Percentiles rank a stretch among this genome's conserved stretches.
Evolutionary conservation across 2,329 filamentous ascomycete species (phyloP).

Genomic region (Mycocentrospora acerina): DNA sequence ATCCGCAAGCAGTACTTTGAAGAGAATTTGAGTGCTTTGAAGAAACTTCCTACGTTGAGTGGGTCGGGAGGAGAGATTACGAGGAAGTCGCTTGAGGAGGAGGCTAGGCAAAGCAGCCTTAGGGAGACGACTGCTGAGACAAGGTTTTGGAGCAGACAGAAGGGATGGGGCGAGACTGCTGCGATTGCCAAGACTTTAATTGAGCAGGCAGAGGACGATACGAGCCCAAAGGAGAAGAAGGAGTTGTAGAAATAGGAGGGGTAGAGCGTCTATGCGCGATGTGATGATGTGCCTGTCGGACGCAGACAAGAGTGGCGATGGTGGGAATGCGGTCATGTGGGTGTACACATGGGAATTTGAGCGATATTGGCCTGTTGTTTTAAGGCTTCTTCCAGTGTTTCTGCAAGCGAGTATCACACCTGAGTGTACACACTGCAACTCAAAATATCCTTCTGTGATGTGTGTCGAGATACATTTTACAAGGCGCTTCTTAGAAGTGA

Average conservation of each 20-base stretch:
- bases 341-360: no score
- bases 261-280: no score
- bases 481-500: no score
- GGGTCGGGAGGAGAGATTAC: slow-evolving; percentile 61
- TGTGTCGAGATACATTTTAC: no score
- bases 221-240: slow-evolving; percentile 41
- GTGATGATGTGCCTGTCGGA: no score
- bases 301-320: no score
- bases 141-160: slow-evolving; percentile 56
- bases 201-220: slow-evolving; percentile 38
- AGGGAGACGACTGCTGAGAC: slow-evolving; percentile 46
- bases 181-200: slow-evolving; percentile 55
- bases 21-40: slow-evolving; percentile 65
- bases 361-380: no score
- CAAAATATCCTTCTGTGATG: no score
- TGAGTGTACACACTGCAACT: no score
- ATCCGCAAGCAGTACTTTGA: slow-evolving; percentile 79
- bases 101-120: slow-evolving; percentile 46
- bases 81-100: slow-evolving; percentile 63
- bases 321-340: no score
- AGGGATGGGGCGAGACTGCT: slow-evolving; percentile 53
- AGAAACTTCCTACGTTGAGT: slow-evolving; percentile 42
- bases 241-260: slow-evolving; percentile 19
- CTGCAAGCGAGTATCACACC: no score
- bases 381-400: no score